These are phyloP conservation scores for Monosporascus sp. DNA, from an alignment of 2,329 filamentous ascomycete species.

Conservation along the genomic window DNA sequence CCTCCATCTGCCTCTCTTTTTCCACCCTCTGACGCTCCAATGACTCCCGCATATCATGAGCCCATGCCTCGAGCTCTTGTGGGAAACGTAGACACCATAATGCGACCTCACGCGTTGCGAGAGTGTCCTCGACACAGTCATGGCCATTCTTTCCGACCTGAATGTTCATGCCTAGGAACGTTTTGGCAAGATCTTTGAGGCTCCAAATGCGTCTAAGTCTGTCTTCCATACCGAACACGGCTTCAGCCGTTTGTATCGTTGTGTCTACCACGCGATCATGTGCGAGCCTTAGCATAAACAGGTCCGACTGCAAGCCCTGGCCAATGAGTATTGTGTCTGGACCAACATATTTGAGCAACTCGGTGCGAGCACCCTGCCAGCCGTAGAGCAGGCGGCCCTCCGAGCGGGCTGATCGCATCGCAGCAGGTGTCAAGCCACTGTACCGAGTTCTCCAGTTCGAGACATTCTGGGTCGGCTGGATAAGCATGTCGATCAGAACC, in stretches of 20 bases:
- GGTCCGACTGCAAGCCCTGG: slow-evolving; percentile 40
- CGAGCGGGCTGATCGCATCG: slow-evolving; percentile 26
- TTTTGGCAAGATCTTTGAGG: slow-evolving; percentile 30
- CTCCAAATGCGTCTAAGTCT: slow-evolving; percentile 22
- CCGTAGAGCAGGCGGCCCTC: slow-evolving; percentile 29
- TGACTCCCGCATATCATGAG: slow-evolving; percentile 4
- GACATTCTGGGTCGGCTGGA: slow-evolving; percentile 27
- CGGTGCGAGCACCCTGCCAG: slow-evolving; percentile 37
- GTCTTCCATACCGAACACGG: slow-evolving; percentile 18
- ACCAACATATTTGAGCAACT: slow-evolving; percentile 37
- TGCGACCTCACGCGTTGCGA: slow-evolving; percentile 43
- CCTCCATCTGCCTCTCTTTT: background rate
- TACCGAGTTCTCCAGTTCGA: slow-evolving; percentile 32
- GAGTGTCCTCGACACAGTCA: slow-evolving; percentile 43
- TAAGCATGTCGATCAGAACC: slow-evolving; percentile 37
- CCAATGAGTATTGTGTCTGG: slow-evolving; percentile 41
- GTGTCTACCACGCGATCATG: slow-evolving; percentile 41
- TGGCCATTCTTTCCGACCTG: slow-evolving; percentile 34
- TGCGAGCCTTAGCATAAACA: slow-evolving; percentile 36
- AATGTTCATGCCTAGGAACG: slow-evolving; percentile 31
- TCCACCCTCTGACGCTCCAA: slow-evolving; percentile 1
- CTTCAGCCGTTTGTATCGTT: slow-evolving; percentile 32
- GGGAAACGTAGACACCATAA: slow-evolving; percentile 40
- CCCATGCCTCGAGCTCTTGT: slow-evolving; percentile 31
- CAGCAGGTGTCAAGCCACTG: slow-evolving; percentile 32